phyloP scores from a whole-genome alignment of 202 grass and related monocot species.

The Zizania palustris region DNA sequence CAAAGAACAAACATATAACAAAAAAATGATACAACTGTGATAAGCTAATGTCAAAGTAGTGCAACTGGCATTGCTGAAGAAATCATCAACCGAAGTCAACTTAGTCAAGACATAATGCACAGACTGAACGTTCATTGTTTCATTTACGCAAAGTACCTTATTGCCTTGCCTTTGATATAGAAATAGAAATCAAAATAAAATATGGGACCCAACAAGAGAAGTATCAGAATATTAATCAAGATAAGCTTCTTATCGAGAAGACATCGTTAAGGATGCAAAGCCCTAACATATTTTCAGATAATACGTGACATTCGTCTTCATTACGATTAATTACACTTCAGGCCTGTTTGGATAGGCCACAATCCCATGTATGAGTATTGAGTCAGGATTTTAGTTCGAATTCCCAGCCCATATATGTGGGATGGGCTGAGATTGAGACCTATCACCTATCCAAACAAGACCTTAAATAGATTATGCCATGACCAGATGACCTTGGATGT shows the following conservation, averaged over 20 bases:
- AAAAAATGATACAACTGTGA: neutral
- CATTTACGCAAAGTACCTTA: neutral
- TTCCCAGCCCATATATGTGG: no score
- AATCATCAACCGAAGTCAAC: neutral
- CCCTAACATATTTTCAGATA: neutral
- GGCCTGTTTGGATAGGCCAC: no score
- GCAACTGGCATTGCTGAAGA: neutral
- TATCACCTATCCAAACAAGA: no score
- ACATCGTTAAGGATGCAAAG: neutral
- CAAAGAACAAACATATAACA: neutral
- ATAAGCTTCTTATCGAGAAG: no score
- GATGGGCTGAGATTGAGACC: no score
- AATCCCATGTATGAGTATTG: no score
- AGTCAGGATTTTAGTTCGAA: no score
- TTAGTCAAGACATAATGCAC: neutral
- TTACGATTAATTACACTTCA: neutral
- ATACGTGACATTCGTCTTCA: neutral
- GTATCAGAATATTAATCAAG: neutral
- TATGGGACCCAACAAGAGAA: neutral
- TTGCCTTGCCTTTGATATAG: neutral
- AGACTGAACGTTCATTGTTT: neutral
- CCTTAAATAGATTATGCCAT: neutral
- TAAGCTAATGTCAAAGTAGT: slow-evolving; percentile 5
- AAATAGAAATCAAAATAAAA: neutral
- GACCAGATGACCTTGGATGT: neutral